Conservation (phyloP, 2,329 filamentous ascomycete species). For the Aspergillus piperis region DNA sequence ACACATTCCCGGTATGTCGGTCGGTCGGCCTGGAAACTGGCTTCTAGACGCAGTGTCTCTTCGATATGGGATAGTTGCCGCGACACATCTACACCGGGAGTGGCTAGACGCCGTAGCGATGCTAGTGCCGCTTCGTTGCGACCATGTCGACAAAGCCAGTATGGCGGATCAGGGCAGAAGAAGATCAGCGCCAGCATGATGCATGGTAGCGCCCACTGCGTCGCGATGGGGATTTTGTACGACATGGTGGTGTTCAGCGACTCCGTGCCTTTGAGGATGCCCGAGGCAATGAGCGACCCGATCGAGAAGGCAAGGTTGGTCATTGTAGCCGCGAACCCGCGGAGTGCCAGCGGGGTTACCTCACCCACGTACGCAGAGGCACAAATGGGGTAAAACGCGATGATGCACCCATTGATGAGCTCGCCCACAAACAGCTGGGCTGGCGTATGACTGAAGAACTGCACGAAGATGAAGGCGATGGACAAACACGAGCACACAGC, state of each 20-base stretch:
- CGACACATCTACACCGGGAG: constrained; percentile 18
- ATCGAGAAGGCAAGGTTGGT: constrained; percentile 35
- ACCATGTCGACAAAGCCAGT: constrained; percentile 28
- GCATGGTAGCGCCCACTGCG: constrained; percentile 27
- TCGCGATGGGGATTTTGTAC: constrained; percentile 30
- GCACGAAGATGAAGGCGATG: constrained; percentile 60
- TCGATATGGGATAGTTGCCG: constrained; percentile 30
- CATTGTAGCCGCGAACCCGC: constrained; percentile 32
- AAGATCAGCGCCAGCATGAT: constrained; percentile 23
- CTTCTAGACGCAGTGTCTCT: constrained; percentile 30
- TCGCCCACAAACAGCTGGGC: constrained; percentile 61
- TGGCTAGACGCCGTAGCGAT: constrained; percentile 24
- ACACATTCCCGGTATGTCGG: constrained; percentile 29
- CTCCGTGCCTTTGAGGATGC: constrained; percentile 29
- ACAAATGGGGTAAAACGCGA: constrained; percentile 63
- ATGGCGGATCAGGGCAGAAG: constrained; percentile 30
- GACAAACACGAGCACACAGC: constrained; percentile 27
- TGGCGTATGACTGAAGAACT: constrained; percentile 62
- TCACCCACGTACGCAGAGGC: constrained; percentile 43
- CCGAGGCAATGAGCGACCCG: constrained; percentile 35
- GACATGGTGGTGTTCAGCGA: constrained; percentile 19
- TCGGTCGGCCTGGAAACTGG: constrained; percentile 18
- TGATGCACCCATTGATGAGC: constrained; percentile 61
- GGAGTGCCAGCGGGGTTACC: constrained; percentile 33
- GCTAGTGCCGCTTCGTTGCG: constrained; percentile 20